Conservation (phyloP, 2,329 filamentous ascomycete genomes). For the Pseudogymnoascus sp. region DNA sequence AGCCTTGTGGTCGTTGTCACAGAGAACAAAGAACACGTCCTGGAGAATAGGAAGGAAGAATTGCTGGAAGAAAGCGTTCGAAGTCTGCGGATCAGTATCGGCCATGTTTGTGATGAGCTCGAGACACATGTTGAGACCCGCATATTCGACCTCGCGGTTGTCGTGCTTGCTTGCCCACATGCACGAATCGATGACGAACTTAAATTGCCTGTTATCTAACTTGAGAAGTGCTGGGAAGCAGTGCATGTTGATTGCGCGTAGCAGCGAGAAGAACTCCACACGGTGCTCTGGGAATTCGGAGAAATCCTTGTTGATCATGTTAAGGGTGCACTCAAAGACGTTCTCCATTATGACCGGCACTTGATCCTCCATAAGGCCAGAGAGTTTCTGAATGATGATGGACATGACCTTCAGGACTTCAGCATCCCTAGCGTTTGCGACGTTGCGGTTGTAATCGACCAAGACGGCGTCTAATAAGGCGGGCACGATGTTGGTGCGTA, state of each 20-base stretch:
- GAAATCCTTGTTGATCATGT: constrained; percentile 99
- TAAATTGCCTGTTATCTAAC: constrained; percentile 93
- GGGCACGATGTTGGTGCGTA: constrained; percentile 91
- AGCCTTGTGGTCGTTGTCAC: constrained; percentile 95
- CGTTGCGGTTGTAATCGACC: constrained; percentile 94
- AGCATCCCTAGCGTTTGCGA: constrained; percentile 87
- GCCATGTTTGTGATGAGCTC: constrained; percentile 97
- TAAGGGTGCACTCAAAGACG: constrained; percentile 94
- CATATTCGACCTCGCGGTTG: constrained; percentile 94
- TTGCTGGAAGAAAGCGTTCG: constrained; percentile 93
- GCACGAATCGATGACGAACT: constrained; percentile 98
- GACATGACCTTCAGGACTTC: constrained; percentile 98
- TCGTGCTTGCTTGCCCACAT: constrained; percentile 99
- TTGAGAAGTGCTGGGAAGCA: constrained; percentile 93
- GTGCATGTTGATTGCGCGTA: constrained; percentile 91
- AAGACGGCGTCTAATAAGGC: constrained; percentile 88
- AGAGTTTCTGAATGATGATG: constrained; percentile 90
- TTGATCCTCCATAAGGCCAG: constrained; percentile 95
- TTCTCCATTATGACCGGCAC: constrained; percentile 97
- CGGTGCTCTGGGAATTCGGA: constrained; percentile 97
- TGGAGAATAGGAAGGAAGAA: constrained; percentile 95
- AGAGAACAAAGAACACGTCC: constrained; percentile 96
- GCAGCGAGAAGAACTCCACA: constrained; percentile 98
- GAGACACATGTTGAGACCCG: constrained; percentile 94
- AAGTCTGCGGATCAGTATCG: constrained; percentile 75